Percentiles rank a stretch among this genome's conserved stretches.
Conservation (phyloP, 192 early-diverging fungal species). For the Gryganskiella cystojenkinii region DNA sequence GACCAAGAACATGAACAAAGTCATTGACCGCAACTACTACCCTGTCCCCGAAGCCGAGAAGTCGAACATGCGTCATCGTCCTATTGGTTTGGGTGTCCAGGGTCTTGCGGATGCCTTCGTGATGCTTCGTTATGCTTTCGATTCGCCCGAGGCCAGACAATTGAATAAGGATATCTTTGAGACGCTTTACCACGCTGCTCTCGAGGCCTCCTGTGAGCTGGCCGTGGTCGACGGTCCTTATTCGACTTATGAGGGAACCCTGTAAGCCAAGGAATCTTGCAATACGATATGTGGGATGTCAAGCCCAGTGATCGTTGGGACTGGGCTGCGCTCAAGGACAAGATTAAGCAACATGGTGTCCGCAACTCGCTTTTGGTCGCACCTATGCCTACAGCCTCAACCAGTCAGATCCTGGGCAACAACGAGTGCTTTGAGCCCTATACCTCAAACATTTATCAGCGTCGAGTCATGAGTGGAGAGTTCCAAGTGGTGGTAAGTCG, state of each 20-base stretch:
- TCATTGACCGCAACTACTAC: conserved; percentile 98
- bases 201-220: conserved; percentile 92
- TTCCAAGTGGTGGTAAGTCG: conserved; percentile 89
- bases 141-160: conserved; percentile 81
- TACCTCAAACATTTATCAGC: conserved; percentile 93
- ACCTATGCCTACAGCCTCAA: conserved; percentile 97
- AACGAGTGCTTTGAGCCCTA: conserved; percentile 97
- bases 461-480: conserved; percentile 95
- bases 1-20: conserved; percentile 92
- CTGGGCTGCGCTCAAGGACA: conserved; percentile 83
- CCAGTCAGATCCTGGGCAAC: conserved; percentile 95
- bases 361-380: conserved; percentile 94
- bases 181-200: conserved; percentile 91
- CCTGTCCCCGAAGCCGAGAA: conserved; percentile 86
- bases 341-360: conserved; percentile 83
- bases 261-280: conserved; percentile 84
- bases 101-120: conserved; percentile 98
- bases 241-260: conserved; percentile 89
- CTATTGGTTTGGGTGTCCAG: conserved; percentile 54
- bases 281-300: conserved; percentile 93
- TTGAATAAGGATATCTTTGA: conserved; percentile 94
- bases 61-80: conserved; percentile 95
- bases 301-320: conserved; percentile 84
- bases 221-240: conserved; percentile 83
- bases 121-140: conserved; percentile 92